A percentile compares a stretch with the other conserved stretches of the same genome.
Evolutionary conservation across 2,329 filamentous ascomycete species (phyloP).

Genomic region (Claviceps maximensis): DNA sequence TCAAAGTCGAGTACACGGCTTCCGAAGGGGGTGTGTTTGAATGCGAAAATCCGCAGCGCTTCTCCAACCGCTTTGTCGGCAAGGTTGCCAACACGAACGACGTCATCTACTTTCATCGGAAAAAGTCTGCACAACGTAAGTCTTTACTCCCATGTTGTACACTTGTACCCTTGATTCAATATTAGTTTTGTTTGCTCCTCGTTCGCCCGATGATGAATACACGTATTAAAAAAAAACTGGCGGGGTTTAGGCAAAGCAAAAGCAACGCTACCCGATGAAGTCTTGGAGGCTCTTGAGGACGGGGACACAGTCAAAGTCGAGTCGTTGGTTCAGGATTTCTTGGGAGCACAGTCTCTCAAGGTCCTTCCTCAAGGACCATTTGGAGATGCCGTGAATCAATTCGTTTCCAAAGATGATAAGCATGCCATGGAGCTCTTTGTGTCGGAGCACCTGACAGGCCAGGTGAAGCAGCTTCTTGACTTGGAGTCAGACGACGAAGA

Average conservation of each 20-base stretch:
- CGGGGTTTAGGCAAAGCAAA: conserved; percentile 20
- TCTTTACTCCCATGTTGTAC: background rate
- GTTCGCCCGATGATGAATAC: background rate
- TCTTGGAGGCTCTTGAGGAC: conserved; percentile 38
- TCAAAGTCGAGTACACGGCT: conserved; percentile 82
- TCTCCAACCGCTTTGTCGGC: conserved; percentile 83
- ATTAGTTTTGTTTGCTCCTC: background rate
- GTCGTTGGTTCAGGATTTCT: conserved; percentile 74
- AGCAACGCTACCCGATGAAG: conserved; percentile 47
- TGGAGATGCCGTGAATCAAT: conserved; percentile 82
- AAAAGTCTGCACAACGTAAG: conserved; percentile 50
- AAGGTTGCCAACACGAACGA: conserved; percentile 90
- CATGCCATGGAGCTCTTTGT: conserved; percentile 79
- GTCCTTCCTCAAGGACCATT: conserved; percentile 89
- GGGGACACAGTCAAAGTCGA: conserved; percentile 73
- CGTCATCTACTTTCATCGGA: conserved; percentile 83
- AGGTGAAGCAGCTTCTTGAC: conserved; percentile 56
- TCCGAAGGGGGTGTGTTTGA: conserved; percentile 78
- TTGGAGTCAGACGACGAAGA: conserved; percentile 53
- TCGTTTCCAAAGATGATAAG: conserved; percentile 91
- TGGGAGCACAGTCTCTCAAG: conserved; percentile 76
- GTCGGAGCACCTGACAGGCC: conserved; percentile 53
- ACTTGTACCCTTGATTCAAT: too few species aligned
- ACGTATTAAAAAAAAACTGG: conserved; percentile 5
- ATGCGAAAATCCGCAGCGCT: conserved; percentile 88